phyloP scores from a whole-genome alignment of 352 stramenopile genomes.

The Bremia lactucae region DNA sequence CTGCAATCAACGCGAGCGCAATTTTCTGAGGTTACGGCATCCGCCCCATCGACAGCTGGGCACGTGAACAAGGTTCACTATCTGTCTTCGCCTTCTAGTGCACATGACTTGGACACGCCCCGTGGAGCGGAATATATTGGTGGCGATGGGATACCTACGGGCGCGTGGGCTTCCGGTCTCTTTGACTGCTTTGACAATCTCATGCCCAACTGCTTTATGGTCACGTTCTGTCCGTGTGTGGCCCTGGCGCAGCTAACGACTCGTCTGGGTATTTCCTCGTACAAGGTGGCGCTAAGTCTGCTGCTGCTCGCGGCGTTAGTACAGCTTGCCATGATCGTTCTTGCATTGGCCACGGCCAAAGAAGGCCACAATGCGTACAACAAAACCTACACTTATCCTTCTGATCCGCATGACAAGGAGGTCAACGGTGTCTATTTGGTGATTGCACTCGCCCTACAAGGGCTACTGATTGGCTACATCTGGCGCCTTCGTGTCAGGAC shows the following conservation, averaged over 20 bases:
- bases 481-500: conserved; percentile 33
- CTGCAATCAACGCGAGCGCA: too few relatives aligned
- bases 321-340: conserved; percentile 22
- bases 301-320: conserved; percentile 23
- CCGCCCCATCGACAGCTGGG: too few relatives aligned
- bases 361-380: conserved; percentile 2
- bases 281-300: conserved; percentile 4
- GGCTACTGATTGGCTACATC: conserved; percentile 4
- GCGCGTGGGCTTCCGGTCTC: conserved; percentile 27
- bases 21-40: too few relatives aligned
- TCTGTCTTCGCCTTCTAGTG: too few relatives aligned
- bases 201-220: conserved; percentile 39
- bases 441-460: conserved; percentile 16
- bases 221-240: conserved; percentile 39
- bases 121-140: conserved; percentile 9
- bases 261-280: conserved; percentile 25
- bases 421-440: conserved; percentile 14
- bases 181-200: conserved; percentile 30
- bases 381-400: not conserved
- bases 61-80: too few relatives aligned
- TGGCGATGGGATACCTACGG: conserved; percentile 16
- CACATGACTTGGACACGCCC: conserved; percentile 20
- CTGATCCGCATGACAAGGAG: conserved; percentile 2
- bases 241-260: conserved; percentile 34
- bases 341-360: not conserved